Evolutionary conservation across 805 yeast genomes (phyloP), one percentile per base, ranked within the genome.

Genomic region (Teunomyces lycoperdinae): DNA sequence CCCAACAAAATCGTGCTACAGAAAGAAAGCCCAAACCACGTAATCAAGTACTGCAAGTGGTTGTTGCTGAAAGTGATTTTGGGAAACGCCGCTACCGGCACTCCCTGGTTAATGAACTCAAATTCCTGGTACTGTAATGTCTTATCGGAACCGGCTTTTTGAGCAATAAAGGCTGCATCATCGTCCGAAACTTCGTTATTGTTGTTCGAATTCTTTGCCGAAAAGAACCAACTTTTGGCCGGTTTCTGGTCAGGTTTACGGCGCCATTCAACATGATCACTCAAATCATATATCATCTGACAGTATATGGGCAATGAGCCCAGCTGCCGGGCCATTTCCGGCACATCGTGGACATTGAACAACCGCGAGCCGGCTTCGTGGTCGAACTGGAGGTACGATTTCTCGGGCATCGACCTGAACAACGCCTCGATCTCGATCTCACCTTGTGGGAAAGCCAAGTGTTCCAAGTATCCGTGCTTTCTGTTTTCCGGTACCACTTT

Each of bases 1-100:
- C 60, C 39, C 48, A 94, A 74, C 67, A 89, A 78, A 30, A 85
- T 80, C 0, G 90, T 58, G 32, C 96, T 85, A 33, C 88, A 79
- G 35, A 87, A 58, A 1, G 90, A 82, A 38, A 92, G 77, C 0
- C 97, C 96, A 64, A 88, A 92, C 99, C 99, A 94, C 0, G 99
- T 94, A 16, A 89, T 81, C 60, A 94, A 70, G 64, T 94, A 94
- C 64, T 92, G 96, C 64, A 91, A 68, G 62, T 94, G 99, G 61
- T 90, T 89, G 64, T 94, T 94, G 51, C 86, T 83, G 61, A 89
- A 78, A 55, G 84, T 91, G 30, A 92, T 80, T 56, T 81, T 81
- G n/a, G 97, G 91, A 7, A 74, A 68, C 46, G 85, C 83, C 1
- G 96, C 99, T 9, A 94, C 64, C 9, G 99, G 99, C 5, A 92